phyloP scores from a whole-genome alignment of 345 rosid species.

The Punica granatum region DNA sequence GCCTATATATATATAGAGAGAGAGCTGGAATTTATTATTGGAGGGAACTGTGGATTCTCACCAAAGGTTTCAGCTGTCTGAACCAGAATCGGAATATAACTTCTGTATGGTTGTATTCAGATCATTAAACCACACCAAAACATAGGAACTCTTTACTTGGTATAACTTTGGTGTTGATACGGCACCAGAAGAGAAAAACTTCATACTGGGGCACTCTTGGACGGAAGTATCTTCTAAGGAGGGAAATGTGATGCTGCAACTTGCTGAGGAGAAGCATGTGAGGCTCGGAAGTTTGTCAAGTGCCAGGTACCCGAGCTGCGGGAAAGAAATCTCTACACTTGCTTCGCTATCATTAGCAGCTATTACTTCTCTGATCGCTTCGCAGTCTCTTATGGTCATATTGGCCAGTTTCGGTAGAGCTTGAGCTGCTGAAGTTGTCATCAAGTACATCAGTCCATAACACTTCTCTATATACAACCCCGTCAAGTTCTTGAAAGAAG shows the following conservation, averaged over 20 bases:
- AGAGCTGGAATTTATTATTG: no score
- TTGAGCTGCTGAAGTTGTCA: conserved; percentile 2
- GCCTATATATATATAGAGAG: no score
- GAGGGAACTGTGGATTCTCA: no score
- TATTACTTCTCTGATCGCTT: neutral
- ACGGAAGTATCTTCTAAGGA: neutral
- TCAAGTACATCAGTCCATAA: neutral
- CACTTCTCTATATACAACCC: neutral
- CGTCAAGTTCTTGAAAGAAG: neutral
- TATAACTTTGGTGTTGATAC: neutral
- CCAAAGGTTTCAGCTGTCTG: no score
- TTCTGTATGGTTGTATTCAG: neutral
- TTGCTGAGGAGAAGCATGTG: neutral
- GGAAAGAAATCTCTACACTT: neutral
- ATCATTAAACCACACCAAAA: neutral
- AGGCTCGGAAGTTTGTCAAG: neutral
- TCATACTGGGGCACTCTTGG: neutral
- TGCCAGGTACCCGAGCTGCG: neutral
- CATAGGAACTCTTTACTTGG: neutral
- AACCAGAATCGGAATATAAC: neutral
- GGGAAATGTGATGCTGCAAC: neutral
- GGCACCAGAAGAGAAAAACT: neutral
- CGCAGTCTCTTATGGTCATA: neutral
- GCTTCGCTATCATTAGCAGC: neutral
- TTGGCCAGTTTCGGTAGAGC: neutral